Evolutionary conservation across 495 filamentous ascomycete species (phyloP), one percentile per base, ranked within the genome.

Genomic region (Antarctomyces pellizariae): DNA sequence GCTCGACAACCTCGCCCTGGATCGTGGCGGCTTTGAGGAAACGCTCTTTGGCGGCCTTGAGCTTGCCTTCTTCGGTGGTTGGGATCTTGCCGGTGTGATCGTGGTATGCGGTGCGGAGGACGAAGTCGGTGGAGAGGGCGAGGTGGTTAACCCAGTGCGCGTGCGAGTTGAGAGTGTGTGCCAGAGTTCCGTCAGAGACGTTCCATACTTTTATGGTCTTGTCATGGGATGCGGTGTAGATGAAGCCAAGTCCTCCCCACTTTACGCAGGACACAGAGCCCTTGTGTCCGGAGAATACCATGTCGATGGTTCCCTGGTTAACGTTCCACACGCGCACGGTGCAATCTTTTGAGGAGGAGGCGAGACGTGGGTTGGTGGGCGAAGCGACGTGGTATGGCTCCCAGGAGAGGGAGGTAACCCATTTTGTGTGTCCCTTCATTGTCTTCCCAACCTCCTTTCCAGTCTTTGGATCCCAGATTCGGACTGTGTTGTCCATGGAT

Each of bases 111-210:
- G 79, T 90, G 26, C 82, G 68, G 10, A 93, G 57, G n/a, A 71
- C 80, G 37, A 76, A 76, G 44, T 95, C 89, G 1, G 79, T 92
- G 2, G 83, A 93, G 5, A 99, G 59, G 0, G 86, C 80, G 6
- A 99, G 67, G 44, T 95, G 80, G 48, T 99, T 99, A 6, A 99
- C 71, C 62, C 86, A 89, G 46, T 93, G 84, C 1, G 77, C 78
- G 43, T 99, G 89, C 1, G 73, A 59, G 1, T 67, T 67, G 17
- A 95, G 52, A 1, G 67, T 77, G 44, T 89, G 72, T 21, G 76
- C 55, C 9, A 93, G 52, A 0, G 72, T 78, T 4, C 82, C 82
- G 29, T 70, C 66, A 13, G 61, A 56, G 5, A 77, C 61, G 38
- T 83, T 69, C 84, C 89, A 99, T 5, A 92, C 67, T 34, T 86